Evolutionary conservation across 345 rosid genomes (phyloP).

Genomic region (Heritiera fomes): DNA sequence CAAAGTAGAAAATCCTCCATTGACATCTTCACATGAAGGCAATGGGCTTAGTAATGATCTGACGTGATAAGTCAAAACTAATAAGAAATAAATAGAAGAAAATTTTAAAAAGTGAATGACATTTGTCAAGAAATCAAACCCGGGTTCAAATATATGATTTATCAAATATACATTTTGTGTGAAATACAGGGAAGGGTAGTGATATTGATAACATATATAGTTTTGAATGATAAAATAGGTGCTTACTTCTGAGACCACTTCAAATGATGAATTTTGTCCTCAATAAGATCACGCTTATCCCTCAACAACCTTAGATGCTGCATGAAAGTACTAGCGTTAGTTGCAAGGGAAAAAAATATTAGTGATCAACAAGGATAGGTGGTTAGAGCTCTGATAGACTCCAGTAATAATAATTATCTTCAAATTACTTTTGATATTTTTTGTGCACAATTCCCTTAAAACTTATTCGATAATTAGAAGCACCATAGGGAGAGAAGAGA

Average conservation of each 20-base stretch:
- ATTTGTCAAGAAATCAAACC: not conserved
- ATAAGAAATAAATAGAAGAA: not conserved
- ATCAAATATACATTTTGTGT: not conserved
- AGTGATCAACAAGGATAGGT: not conserved
- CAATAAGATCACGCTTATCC: slow-evolving; percentile 79
- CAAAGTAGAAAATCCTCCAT: not conserved
- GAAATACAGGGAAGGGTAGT: not conserved
- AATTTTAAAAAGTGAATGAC: not conserved
- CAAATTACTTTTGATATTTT: not conserved
- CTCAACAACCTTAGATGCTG: slow-evolving; percentile 82
- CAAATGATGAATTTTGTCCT: slow-evolving; percentile 79
- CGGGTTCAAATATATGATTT: not conserved
- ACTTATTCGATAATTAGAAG: not conserved
- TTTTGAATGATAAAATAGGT: slow-evolving; percentile 1
- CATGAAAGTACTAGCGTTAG: slow-evolving; percentile 11
- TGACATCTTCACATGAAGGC: not conserved
- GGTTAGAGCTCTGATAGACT: not conserved
- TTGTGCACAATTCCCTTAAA: not conserved
- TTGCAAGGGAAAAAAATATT: slow-evolving; percentile 5
- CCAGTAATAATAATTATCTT: not conserved
- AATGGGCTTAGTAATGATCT: not conserved
- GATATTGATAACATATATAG: not conserved
- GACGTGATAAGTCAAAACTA: not conserved
- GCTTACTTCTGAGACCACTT: slow-evolving; percentile 83
- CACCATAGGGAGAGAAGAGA: not conserved